phyloP scores from a whole-genome alignment of 2,329 filamentous ascomycete species.

The Pseudopithomyces maydicus region DNA sequence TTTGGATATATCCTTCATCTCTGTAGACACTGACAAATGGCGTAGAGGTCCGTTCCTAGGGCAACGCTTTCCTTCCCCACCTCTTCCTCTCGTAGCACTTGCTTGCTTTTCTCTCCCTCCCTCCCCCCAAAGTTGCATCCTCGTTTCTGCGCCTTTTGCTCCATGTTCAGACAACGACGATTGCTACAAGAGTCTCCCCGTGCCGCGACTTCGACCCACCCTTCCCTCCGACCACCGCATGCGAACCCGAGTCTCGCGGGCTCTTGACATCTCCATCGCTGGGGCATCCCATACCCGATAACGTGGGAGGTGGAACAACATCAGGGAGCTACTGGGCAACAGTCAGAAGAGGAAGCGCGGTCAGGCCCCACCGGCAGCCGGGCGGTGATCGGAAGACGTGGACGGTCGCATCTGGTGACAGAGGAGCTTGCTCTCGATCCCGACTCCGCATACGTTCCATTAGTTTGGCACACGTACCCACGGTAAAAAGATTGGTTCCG shows the following conservation, averaged over 20 bases:
- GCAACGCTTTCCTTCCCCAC: neutral
- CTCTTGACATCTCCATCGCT: neutral
- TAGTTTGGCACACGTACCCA: slow-evolving; percentile 14
- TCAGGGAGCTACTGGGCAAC: neutral
- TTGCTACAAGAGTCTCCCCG: neutral
- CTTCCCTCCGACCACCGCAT: neutral
- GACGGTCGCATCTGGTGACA: neutral
- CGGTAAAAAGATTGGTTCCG: neutral
- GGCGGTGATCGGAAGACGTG: neutral
- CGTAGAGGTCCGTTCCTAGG: slow-evolving; percentile 1
- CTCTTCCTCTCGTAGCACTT: neutral
- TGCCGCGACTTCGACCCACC: neutral
- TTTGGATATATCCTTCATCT: neutral
- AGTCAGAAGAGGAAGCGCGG: neutral
- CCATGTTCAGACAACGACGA: neutral
- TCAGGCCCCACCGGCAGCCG: neutral
- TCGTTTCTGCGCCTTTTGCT: neutral
- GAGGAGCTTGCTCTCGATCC: neutral
- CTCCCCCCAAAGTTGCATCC: neutral
- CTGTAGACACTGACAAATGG: neutral
- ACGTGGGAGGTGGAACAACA: neutral
- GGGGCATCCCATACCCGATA: neutral
- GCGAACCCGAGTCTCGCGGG: neutral
- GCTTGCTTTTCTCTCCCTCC: neutral
- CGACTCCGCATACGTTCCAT: slow-evolving; percentile 12